A percentile compares a stretch with the other conserved stretches of the same genome.
phyloP scores from a whole-genome alignment of 169 alveolate species.

The Eimeria tenella region DNA sequence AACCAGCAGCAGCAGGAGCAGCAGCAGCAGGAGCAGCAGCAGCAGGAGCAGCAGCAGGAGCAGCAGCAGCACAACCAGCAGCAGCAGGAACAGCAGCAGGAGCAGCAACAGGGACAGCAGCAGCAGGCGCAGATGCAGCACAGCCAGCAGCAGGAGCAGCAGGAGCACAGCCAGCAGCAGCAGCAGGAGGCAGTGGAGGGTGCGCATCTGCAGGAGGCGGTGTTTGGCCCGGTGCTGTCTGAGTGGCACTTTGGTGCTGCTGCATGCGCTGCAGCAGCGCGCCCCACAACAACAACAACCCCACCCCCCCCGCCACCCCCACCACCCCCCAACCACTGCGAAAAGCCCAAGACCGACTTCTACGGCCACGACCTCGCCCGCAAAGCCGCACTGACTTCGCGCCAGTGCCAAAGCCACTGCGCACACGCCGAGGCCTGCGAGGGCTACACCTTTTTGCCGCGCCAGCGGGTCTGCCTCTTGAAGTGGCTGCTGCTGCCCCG shows the following conservation, averaged over 20 bases:
- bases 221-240: not conserved
- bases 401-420: not conserved
- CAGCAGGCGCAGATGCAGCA: not conserved
- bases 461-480: constrained; percentile 1
- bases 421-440: not conserved
- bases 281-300: constrained; percentile 4
- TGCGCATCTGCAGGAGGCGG: not conserved
- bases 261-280: not conserved
- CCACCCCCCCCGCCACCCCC: constrained; percentile 1
- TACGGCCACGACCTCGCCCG: constrained; percentile 10
- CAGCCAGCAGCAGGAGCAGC: not conserved
- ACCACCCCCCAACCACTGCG: not conserved
- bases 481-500: constrained; percentile 23
- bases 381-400: not conserved
- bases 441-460: constrained; percentile 4
- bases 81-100: not conserved
- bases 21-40: not conserved
- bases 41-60: not conserved
- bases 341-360: not conserved
- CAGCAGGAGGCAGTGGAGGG: not conserved
- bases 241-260: constrained; percentile 17
- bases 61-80: not conserved
- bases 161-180: not conserved
- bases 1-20: not conserved
- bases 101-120: not conserved